Base-by-base conservation (phyloP, 202 grass and related monocot genomes). In the Panicum hallii region DNA sequence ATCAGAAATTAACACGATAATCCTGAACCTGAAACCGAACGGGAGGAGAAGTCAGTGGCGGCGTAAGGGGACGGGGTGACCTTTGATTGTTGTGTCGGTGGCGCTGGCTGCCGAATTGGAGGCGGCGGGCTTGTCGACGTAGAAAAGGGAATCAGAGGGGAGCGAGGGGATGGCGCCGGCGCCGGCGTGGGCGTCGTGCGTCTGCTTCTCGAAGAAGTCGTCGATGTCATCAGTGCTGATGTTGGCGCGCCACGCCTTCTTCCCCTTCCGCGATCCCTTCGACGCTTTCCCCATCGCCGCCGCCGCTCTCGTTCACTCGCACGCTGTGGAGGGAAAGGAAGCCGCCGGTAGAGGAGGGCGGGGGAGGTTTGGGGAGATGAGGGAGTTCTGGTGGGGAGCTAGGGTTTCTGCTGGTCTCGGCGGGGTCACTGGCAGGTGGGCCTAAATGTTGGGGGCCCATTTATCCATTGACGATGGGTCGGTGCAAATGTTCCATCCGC, bases 181-280 rank as follows among this genome's bases (percentile, higher is more conserved):
- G 69, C 97, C 95, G 22, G 89, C 88, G 81, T 92, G 91, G 13
- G 88, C 69, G n/a, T 99, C 91, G 55, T 84, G 92, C 34, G 91
- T 99, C 88, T 90, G 82, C 84, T 97, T 89, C 84, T 99, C 91
- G 81, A 88, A 90, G 85, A 92, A 99, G 8, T 92, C 93, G 8
- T 93, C 86, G 82, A 99, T 91, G 84, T 99, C 97, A 46, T 93
- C 88, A 2, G 97, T 99, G 75, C 80, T 42, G 89, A 99, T 99
- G 88, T 99, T 99, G 57, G 93, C 67, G 16, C 97, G 89, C 97
- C 97, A 99, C 22, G 93, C 97, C 90, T 99, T 99, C 91, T 99
- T 99, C 56, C 97, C 97, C 61, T 94, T 99, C 72, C 97, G 88
- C 57, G 93, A 96, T 3, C 88, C 84, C 84, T 94, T 99, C 34